Percentiles rank a stretch among this genome's conserved stretches.
Conservation (phyloP, 768 basidiomycete genomes). For the Rhodocollybia butyracea region DNA sequence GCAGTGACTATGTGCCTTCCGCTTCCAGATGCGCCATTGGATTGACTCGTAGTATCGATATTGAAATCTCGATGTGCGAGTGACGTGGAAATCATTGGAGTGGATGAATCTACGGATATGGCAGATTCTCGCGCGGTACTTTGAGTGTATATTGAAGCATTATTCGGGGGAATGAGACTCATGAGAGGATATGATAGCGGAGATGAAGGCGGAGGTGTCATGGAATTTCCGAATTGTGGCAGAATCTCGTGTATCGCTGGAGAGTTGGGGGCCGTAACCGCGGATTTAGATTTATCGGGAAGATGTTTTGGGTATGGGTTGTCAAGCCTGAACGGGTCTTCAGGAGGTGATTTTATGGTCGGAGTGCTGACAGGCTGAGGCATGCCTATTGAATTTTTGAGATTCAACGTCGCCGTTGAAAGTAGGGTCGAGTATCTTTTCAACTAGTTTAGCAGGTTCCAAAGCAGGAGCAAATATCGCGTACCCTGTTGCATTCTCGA, state of each 20-base stretch:
- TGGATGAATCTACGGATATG: background rate
- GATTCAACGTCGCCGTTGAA: background rate
- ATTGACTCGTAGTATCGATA: background rate
- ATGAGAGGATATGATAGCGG: background rate
- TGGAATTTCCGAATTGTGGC: no score
- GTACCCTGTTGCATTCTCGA: background rate
- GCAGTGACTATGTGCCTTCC: no score
- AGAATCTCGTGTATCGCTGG: background rate
- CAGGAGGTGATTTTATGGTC: background rate
- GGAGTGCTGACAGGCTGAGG: background rate
- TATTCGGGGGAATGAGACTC: background rate
- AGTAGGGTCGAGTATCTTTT: background rate
- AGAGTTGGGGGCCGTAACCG: background rate
- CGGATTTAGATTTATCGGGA: background rate
- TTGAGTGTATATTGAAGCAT: background rate
- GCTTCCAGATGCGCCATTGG: background rate
- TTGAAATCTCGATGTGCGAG: background rate
- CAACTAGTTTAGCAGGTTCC: background rate
- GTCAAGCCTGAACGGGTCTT: conserved; percentile 5
- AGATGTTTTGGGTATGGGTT: conserved; percentile 1
- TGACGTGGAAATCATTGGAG: background rate
- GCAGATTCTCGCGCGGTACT: background rate
- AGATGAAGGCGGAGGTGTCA: background rate
- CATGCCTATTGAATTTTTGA: background rate
- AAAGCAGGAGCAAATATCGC: background rate